Conservation (phyloP, 2,329 filamentous ascomycete genomes). For the Colletotrichum camelliae region DNA sequence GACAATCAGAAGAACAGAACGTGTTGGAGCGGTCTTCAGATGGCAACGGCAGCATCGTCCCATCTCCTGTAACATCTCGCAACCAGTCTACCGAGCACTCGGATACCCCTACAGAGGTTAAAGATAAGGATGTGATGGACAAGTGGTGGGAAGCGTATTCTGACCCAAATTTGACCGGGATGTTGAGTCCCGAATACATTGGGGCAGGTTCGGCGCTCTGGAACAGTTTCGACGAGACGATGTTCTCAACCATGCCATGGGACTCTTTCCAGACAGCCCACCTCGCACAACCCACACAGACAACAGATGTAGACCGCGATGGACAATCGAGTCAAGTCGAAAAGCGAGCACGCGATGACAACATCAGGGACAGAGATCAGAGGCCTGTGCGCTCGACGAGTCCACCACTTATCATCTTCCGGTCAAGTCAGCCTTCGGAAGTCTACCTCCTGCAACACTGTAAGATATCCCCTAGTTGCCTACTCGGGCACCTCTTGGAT, state of each 20-base stretch:
- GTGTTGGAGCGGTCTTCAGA: not conserved
- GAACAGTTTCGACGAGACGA: not conserved
- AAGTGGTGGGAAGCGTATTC: not conserved
- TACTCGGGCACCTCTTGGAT: rapidly evolving
- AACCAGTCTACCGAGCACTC: not conserved
- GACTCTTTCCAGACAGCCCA: rapidly evolving
- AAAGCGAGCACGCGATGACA: not conserved
- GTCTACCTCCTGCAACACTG: not conserved
- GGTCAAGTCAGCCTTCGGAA: not conserved
- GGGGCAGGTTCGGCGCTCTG: not conserved
- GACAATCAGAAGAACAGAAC: not conserved
- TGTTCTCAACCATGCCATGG: not conserved
- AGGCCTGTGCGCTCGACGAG: not conserved
- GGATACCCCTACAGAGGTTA: not conserved
- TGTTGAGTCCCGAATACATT: not conserved
- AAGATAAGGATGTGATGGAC: not conserved
- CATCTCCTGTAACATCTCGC: rapidly evolving
- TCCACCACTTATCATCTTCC: not conserved
- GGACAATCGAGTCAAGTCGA: rapidly evolving
- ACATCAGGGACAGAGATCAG: not conserved
- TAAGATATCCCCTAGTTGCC: not conserved
- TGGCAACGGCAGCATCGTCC: not conserved
- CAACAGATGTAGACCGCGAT: rapidly evolving
- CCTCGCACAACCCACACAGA: not conserved
- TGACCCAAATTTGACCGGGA: not conserved